Conservation (phyloP, 805 yeast species). For the Yarrowia alimentaria region DNA sequence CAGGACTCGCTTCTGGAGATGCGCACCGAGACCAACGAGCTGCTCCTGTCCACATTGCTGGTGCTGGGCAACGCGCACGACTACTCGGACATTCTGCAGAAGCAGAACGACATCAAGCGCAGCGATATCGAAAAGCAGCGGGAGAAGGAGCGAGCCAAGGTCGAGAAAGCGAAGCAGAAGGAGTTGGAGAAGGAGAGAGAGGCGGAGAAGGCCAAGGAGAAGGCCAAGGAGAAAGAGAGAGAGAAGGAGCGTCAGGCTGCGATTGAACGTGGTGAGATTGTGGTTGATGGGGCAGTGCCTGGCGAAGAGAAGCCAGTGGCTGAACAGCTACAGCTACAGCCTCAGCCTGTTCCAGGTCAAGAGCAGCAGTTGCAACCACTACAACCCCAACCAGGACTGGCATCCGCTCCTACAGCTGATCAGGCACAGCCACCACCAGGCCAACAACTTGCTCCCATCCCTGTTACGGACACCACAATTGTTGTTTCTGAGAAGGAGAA, state of each 20-base stretch:
- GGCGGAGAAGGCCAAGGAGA: constrained; percentile 35
- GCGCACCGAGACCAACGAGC: constrained; percentile 38
- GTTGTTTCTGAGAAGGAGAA: not conserved
- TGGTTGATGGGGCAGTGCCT: too few relatives aligned
- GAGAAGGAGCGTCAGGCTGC: constrained; percentile 32
- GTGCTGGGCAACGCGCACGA: constrained; percentile 31
- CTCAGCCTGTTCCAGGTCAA: too few relatives aligned
- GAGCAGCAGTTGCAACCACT: too few relatives aligned
- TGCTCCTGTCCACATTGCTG: constrained; percentile 43
- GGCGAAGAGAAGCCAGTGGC: too few relatives aligned
- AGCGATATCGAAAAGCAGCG: constrained; percentile 28
- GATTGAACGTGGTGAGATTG: not conserved
- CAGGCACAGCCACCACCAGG: too few relatives aligned
- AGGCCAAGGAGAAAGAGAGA: constrained; percentile 40
- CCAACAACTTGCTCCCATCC: constrained; percentile 1
- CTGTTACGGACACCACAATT: too few relatives aligned
- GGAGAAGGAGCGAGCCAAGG: constrained; percentile 36
- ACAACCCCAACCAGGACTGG: too few relatives aligned
- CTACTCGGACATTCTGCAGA: constrained; percentile 29
- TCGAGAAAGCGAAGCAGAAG: constrained; percentile 33
- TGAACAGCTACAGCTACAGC: too few relatives aligned
- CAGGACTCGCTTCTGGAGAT: constrained; percentile 70
- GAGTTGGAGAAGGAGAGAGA: constrained; percentile 31
- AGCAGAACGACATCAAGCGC: constrained; percentile 39
- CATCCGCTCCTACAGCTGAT: too few relatives aligned